phyloP scores from a whole-genome alignment of 345 rosid species.

The Salix udensis region DNA sequence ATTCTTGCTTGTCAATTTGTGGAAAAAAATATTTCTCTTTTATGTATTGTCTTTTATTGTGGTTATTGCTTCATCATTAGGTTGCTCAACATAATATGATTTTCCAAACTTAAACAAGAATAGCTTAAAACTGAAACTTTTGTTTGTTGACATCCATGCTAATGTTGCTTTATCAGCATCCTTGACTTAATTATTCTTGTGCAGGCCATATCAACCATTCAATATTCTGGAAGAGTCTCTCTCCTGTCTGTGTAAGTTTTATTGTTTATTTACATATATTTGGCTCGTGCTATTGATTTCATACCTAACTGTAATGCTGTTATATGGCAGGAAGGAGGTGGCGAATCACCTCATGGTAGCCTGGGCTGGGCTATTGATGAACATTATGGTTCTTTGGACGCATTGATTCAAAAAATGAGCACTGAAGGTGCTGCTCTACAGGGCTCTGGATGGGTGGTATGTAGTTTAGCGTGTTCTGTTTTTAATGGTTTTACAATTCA shows the following conservation, averaged over 20 bases:
- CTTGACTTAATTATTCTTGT: neutral
- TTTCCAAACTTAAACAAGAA: neutral
- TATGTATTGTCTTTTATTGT: neutral
- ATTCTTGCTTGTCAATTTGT: neutral
- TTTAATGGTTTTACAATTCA: constrained; percentile 4
- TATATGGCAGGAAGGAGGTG: constrained; percentile 77
- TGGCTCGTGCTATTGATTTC: neutral
- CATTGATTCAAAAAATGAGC: constrained; percentile 67
- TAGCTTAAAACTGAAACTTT: too few species aligned
- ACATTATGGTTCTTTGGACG: constrained; percentile 79
- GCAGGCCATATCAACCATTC: constrained; percentile 94
- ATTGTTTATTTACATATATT: neutral
- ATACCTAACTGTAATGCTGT: neutral
- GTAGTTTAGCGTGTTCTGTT: constrained; percentile 18
- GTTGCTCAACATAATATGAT: neutral
- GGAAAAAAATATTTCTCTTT: neutral
- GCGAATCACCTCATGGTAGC: constrained; percentile 75
- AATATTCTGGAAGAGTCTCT: constrained; percentile 86
- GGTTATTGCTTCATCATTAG: neutral
- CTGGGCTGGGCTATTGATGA: constrained; percentile 75
- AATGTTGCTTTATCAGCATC: neutral
- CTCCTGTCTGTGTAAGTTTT: constrained; percentile 59
- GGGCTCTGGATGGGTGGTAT: constrained; percentile 99
- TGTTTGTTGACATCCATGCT: neutral
- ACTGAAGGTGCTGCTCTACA: constrained; percentile 95